Percentiles rank a stretch among this genome's conserved stretches.
Evolutionary conservation across 331 rosid species (phyloP).

Genomic region (Arachis monticola): DNA sequence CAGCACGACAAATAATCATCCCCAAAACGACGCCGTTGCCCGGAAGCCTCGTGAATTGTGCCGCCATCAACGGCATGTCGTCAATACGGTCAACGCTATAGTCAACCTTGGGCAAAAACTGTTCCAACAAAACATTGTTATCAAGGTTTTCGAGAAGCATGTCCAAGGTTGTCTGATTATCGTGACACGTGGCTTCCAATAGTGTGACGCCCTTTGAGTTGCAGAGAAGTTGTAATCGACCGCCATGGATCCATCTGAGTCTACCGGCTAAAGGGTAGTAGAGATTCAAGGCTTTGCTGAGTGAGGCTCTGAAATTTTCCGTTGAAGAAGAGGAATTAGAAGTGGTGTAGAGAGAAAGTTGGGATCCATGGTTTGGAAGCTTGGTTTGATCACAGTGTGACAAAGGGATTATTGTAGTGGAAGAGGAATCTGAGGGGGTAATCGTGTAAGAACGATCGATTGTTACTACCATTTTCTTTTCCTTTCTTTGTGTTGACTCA

Average conservation of each 20-base stretch:
- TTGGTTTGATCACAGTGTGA: conserved; percentile 50
- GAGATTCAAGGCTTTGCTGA: conserved; percentile 33
- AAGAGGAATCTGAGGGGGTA: conserved; percentile 33
- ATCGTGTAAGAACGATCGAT: conserved; percentile 11
- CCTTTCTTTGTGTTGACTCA: no score
- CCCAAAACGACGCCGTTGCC: conserved; percentile 39
- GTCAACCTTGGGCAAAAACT: conserved; percentile 36
- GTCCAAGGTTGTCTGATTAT: neutral
- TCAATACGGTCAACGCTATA: conserved; percentile 32
- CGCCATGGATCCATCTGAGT: conserved; percentile 3
- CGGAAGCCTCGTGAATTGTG: conserved; percentile 39
- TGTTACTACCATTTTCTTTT: conserved; percentile 8
- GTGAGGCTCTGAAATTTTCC: conserved; percentile 27
- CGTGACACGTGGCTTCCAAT: conserved; percentile 24
- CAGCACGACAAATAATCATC: conserved; percentile 14
- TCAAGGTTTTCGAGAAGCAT: no score
- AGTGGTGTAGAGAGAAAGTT: conserved; percentile 35
- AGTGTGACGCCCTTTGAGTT: conserved; percentile 37
- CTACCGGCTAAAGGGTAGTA: conserved; percentile 45
- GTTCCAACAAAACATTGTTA: neutral
- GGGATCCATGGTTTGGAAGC: conserved; percentile 33
- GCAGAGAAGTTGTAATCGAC: conserved; percentile 35
- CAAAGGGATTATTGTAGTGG: conserved; percentile 28
- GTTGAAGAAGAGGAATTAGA: neutral
- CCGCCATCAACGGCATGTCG: conserved; percentile 37